Base-by-base conservation (phyloP, 2,329 filamentous ascomycete genomes). In the Bipolaris gigantea region DNA sequence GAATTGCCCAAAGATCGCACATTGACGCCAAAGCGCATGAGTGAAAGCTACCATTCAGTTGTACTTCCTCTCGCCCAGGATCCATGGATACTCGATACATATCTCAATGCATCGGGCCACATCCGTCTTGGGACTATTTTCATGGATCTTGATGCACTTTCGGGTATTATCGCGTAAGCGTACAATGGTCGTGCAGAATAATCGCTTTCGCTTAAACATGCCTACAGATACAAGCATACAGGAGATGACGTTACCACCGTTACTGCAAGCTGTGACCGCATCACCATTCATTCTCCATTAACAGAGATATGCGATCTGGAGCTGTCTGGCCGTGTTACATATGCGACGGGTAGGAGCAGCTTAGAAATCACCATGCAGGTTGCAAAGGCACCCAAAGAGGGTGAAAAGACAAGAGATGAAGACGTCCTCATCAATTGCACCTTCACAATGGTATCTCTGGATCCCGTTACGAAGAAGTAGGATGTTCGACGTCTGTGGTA, bases 261-360 rank as follows among this genome's bases (percentile, higher is more conserved):
- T 32, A 87, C 85, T 3, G 85, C 85, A 15, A 83, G 83, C 18
- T 85, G 84, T 52, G 85, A 87, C 64, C 75, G 85, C 45, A 87
- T 87, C 61, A 83, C 81, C 3, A 85, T 92, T 61, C 83, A 89
- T 43, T 83, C 89, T 55, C 88, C 88, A 0, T 77, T 92, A 21
- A 88, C 84, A 34, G 88, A 91, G 65, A 90, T 92, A 49, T 91
- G 88, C 61, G 89, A 92, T 70, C 82, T 92, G 9, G 86, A 92
- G 66, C 82, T 90, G 35, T 89, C 86, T 53, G 85, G 85, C 4
- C 79, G 83, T 57, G 85, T 87, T 18, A 85, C 88, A 0, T 91
- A 90, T 68, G 87, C 88, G 0, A 88, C 88, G 1, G 88, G 89
- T 0, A 76, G 88, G 53, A 89, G 85, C 55, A 89, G 86, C 67